A percentile compares a stretch with the other conserved stretches of the same genome.
Conservation (phyloP, 1,284 basidiomycete species). For the Serendipita sp. region DNA sequence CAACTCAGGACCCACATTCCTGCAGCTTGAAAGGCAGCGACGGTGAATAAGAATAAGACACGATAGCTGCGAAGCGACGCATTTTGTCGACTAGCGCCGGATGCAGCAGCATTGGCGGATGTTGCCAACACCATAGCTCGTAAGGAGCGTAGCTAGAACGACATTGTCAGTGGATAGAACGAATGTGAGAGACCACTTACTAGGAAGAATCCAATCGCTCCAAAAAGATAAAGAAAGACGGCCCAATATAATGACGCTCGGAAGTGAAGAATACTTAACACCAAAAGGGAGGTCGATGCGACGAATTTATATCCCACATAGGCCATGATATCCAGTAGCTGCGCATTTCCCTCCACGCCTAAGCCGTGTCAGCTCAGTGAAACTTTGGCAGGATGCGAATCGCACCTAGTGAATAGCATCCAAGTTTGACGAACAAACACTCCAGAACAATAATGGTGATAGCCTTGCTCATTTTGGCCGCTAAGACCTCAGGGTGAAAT, state of each 20-base stretch:
- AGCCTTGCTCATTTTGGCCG: constrained; percentile 73
- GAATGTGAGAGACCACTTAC: constrained; percentile 32
- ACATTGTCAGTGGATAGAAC: not conserved
- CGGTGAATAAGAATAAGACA: constrained; percentile 74
- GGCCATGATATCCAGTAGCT: constrained; percentile 57
- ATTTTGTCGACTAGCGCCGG: constrained; percentile 47
- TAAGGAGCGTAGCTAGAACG: constrained; percentile 66
- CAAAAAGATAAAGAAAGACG: constrained; percentile 72
- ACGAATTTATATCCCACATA: constrained; percentile 98
- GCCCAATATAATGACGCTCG: constrained; percentile 52
- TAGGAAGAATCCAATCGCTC: constrained; percentile 88
- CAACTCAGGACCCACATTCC: constrained; percentile 41
- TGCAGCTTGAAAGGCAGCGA: constrained; percentile 45
- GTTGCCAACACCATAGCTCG: constrained; percentile 78
- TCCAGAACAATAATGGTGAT: constrained; percentile 71
- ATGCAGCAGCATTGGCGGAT: constrained; percentile 27
- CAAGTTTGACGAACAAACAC: constrained; percentile 77
- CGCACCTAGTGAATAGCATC: constrained; percentile 77
- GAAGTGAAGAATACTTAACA: constrained; percentile 45
- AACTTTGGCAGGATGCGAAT: not conserved
- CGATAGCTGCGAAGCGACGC: constrained; percentile 68
- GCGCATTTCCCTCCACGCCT: constrained; percentile 48
- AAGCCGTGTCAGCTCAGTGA: not conserved
- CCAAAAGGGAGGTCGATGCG: constrained; percentile 43
- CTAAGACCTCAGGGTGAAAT: constrained; percentile 86